Evolutionary conservation across 2,329 filamentous ascomycete species (phyloP).

Genomic region (Talaromyces sp.): DNA sequence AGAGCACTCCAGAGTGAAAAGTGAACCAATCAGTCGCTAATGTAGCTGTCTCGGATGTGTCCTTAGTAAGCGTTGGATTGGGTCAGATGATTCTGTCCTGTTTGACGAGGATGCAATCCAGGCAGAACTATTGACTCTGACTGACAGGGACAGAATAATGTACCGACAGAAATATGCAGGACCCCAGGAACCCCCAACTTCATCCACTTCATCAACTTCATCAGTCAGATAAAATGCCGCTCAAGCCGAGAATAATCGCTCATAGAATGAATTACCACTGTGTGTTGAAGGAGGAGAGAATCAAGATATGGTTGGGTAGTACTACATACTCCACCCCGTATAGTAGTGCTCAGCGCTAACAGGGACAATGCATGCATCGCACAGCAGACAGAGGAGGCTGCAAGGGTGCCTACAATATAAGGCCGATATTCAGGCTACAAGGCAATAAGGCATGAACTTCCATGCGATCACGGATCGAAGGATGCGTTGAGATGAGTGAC

Average conservation of each 20-base stretch:
- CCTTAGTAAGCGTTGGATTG: not conserved
- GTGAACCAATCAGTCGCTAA: not conserved
- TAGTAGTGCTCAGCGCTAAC: not conserved
- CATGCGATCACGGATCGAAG: not conserved
- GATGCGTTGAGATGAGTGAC: not conserved
- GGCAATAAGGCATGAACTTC: not conserved
- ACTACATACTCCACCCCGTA: too few relatives aligned
- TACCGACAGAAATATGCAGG: not conserved
- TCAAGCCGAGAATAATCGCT: not conserved
- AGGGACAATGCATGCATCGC: not conserved
- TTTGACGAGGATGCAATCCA: not conserved
- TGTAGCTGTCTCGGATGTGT: not conserved
- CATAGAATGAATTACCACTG: not conserved
- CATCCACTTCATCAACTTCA: not conserved
- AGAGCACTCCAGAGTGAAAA: not conserved
- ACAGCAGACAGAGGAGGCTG: too few relatives aligned
- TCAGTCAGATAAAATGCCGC: not conserved
- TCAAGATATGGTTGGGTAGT: not conserved
- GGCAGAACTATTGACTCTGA: not conserved
- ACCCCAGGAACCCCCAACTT: not conserved
- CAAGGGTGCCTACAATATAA: not conserved
- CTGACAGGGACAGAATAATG: not conserved
- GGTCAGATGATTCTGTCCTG: not conserved
- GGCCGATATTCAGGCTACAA: not conserved
- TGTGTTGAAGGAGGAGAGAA: not conserved